Percentiles rank a stretch among this genome's conserved stretches.
phyloP scores from a whole-genome alignment of 495 filamentous ascomycete species.

The Lasiosphaeriaceae sp. region DNA sequence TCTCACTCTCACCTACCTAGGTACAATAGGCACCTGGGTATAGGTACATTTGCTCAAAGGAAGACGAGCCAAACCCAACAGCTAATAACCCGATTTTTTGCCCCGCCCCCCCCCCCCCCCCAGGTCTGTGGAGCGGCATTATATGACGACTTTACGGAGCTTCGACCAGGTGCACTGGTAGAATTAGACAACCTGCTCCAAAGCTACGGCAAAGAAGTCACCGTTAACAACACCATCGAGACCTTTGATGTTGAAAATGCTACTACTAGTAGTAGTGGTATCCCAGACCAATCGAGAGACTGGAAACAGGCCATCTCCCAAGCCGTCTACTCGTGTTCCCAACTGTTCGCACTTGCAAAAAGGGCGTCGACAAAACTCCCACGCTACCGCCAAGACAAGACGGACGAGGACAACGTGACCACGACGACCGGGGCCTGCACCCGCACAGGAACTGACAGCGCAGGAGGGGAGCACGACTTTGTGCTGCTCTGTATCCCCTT shows the following conservation, averaged over 20 bases:
- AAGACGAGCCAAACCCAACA: neutral
- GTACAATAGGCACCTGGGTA: no score
- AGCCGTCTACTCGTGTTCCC: neutral
- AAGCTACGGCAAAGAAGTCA: neutral
- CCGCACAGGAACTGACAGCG: neutral
- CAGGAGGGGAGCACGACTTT: constrained; percentile 3
- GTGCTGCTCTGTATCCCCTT: constrained; percentile 10
- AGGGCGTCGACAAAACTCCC: neutral
- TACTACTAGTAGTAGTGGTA: no score
- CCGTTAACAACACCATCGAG: neutral
- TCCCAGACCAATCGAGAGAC: neutral
- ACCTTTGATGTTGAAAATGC: constrained; percentile 6
- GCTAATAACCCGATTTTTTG: neutral
- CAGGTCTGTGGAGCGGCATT: constrained; percentile 2
- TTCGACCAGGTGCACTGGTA: neutral
- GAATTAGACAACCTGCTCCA: neutral
- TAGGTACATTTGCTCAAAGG: no score
- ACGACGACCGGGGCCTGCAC: constrained; percentile 8
- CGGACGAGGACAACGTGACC: no score
- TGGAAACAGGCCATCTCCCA: neutral
- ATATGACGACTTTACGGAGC: neutral
- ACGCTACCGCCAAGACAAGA: constrained; percentile 1
- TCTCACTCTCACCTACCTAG: no score
- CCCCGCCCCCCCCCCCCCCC: no score
- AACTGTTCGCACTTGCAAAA: neutral